Evolutionary conservation across 2,329 filamentous ascomycete genomes (phyloP).

Genomic region (Colletotrichum graminicola): DNA sequence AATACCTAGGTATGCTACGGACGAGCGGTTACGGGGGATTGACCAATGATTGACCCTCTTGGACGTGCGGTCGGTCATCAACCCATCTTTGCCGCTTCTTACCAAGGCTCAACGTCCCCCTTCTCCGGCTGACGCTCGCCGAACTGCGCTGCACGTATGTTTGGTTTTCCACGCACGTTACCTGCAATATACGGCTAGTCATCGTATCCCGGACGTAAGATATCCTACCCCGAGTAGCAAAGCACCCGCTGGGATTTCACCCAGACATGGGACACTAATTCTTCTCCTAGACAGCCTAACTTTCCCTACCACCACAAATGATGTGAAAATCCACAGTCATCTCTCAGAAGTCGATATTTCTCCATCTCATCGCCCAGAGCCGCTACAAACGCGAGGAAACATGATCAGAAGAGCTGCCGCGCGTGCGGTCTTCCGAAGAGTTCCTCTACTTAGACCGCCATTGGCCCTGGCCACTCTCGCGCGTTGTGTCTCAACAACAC

Average conservation of each 20-base stretch:
- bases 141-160: background rate
- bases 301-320: too few relatives aligned
- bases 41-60: slow-evolving; percentile 31
- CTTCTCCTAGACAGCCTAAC: background rate
- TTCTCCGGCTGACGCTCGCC: slow-evolving; percentile 23
- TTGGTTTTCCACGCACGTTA: slow-evolving; percentile 27
- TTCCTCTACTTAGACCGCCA: slow-evolving; percentile 43
- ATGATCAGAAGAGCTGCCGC: slow-evolving; percentile 53
- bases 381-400: slow-evolving; percentile 11
- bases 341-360: background rate
- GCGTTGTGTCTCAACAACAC: slow-evolving; percentile 50
- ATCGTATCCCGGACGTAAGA: slow-evolving; percentile 15
- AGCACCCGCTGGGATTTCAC: too few relatives aligned
- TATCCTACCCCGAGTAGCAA: slow-evolving; percentile 13
- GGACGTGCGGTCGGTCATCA: background rate
- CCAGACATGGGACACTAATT: too few relatives aligned
- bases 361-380: background rate
- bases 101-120: slow-evolving; percentile 31
- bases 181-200: background rate
- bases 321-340: background rate
- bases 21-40: slow-evolving; percentile 31
- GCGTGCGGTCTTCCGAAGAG: slow-evolving; percentile 48
- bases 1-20: slow-evolving; percentile 26
- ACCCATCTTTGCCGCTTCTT: slow-evolving; percentile 27
- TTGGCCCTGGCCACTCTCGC: slow-evolving; percentile 43